Evolutionary conservation across 257 asterid genomes (phyloP).

Genomic region (Fraxinus excelsior): DNA sequence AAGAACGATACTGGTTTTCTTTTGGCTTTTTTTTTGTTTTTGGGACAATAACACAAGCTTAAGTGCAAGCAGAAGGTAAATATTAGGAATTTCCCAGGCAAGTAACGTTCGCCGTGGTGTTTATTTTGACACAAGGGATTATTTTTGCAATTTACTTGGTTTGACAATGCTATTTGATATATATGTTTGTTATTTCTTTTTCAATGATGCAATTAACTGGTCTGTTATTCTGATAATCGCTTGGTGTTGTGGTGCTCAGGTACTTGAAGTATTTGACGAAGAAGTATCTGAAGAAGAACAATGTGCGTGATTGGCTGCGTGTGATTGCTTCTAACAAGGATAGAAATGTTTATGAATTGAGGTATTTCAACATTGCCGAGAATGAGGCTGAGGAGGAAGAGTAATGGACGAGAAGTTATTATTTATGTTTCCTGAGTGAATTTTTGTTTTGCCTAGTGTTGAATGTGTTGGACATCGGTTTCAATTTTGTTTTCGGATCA

Average conservation of each 20-base stretch:
- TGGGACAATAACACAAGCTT: neutral
- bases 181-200: neutral
- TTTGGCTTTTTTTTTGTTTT: neutral
- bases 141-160: neutral
- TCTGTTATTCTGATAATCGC: neutral
- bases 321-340: conserved; percentile 57
- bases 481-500: neutral
- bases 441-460: neutral
- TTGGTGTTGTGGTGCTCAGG: conserved; percentile 18
- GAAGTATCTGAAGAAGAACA: conserved; percentile 54
- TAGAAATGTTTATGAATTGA: conserved; percentile 46
- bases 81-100: neutral
- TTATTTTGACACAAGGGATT: neutral
- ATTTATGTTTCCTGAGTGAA: neutral
- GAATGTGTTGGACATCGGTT: neutral
- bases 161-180: neutral
- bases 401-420: conserved; percentile 1
- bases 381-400: conserved; percentile 55
- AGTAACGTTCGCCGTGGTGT: neutral
- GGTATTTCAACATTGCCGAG: conserved; percentile 61
- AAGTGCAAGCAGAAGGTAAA: neutral
- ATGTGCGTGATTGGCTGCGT: conserved; percentile 54
- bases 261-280: conserved; percentile 52
- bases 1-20: neutral
- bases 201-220: neutral